phyloP scores from a whole-genome alignment of 2,329 filamentous ascomycete genomes.

The Epichloe scottii region DNA sequence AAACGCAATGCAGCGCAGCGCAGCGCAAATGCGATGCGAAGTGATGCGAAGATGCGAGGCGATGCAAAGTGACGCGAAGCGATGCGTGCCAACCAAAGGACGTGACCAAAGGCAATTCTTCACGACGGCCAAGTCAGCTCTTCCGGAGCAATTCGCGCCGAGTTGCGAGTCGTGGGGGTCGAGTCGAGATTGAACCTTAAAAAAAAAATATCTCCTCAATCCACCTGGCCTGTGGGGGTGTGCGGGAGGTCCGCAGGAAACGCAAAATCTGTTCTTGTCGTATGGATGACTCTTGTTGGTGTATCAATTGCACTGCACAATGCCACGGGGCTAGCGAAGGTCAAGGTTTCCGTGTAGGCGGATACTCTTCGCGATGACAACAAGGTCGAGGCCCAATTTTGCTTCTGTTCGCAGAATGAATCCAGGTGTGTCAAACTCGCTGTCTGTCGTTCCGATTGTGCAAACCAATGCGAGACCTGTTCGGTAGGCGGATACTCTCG shows the following conservation, averaged over 20 bases:
- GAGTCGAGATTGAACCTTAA: background rate
- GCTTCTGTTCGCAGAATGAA: too few species aligned
- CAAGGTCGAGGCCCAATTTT: too few species aligned
- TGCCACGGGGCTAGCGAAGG: too few species aligned
- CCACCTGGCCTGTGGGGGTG: background rate
- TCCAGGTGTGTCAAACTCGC: too few species aligned
- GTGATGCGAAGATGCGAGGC: background rate
- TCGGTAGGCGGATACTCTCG: background rate
- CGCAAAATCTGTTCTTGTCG: background rate
- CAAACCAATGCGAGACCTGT: too few species aligned
- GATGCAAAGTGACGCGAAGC: background rate
- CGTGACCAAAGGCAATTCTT: background rate
- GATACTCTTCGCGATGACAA: too few species aligned
- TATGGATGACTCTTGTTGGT: background rate
- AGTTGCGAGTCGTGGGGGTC: background rate
- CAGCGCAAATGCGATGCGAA: background rate
- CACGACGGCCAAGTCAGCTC: too few species aligned
- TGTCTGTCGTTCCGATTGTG: too few species aligned
- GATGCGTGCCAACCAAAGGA: background rate
- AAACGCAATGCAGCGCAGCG: background rate
- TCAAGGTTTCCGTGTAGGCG: too few species aligned
- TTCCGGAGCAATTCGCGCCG: background rate
- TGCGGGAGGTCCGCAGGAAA: background rate
- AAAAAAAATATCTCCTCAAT: slow-evolving; percentile 1
- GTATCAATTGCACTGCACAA: too few species aligned